phyloP scores from a whole-genome alignment of 306 rosid species.

The Clitoria ternatea region DNA sequence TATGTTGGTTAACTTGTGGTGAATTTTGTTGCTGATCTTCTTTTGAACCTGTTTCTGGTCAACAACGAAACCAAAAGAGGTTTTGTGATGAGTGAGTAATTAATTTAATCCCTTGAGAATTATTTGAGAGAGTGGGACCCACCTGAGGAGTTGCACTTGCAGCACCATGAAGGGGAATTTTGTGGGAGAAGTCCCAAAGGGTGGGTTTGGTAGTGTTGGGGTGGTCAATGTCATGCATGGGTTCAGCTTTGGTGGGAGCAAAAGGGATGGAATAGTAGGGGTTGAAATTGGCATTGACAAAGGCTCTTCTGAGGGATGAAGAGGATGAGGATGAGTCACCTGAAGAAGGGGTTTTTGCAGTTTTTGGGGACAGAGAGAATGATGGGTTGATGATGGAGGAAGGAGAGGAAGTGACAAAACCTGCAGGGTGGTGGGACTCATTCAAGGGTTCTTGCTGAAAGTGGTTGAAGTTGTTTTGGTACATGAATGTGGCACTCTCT shows the following conservation, averaged over 20 bases:
- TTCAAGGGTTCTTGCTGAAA: neutral
- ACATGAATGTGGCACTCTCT: conserved; percentile 1
- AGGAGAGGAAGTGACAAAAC: conserved; percentile 10
- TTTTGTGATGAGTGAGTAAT: too few relatives aligned
- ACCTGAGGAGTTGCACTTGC: neutral
- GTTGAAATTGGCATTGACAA: neutral
- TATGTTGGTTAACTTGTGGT: neutral
- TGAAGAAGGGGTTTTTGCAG: neutral
- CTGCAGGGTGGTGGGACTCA: neutral
- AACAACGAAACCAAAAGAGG: neutral
- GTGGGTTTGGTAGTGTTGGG: neutral
- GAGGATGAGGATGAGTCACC: neutral
- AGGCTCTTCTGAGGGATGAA: neutral
- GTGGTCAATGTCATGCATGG: conserved; percentile 35
- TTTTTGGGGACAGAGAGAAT: neutral
- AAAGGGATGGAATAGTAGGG: neutral
- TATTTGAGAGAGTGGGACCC: neutral
- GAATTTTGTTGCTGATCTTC: neutral
- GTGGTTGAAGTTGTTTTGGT: conserved; percentile 12
- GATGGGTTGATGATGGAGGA: conserved; percentile 18
- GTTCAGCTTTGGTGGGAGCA: conserved; percentile 18
- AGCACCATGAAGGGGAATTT: neutral
- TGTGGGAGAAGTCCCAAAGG: conserved; percentile 21
- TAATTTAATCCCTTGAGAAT: too few relatives aligned
- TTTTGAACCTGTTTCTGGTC: neutral